phyloP scores from a whole-genome alignment of 371 early-diverging fungal species.

The Haplosporangium sp. region DNA sequence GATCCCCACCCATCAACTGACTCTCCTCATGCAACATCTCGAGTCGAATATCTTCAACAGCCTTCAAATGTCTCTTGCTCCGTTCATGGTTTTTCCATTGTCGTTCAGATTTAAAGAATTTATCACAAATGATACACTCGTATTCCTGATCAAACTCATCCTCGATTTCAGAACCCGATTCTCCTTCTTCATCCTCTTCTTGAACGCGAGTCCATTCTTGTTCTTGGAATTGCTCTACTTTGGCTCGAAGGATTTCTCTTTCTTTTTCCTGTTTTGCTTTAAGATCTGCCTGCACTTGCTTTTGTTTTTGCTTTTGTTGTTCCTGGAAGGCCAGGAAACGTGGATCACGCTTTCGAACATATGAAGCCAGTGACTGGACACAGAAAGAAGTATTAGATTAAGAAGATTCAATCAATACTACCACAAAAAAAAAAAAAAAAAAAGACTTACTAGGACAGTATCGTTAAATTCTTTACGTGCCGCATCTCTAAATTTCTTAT shows the following conservation, averaged over 20 bases:
- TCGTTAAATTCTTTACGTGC: slow-evolving; percentile 90
- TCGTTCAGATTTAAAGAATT: slow-evolving; percentile 78
- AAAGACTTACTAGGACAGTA: slow-evolving; percentile 71
- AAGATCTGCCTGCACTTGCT: slow-evolving; percentile 65
- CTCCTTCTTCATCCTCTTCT: slow-evolving; percentile 55
- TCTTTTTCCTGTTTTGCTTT: slow-evolving; percentile 65
- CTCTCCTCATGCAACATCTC: slow-evolving; percentile 69
- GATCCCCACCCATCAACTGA: slow-evolving; percentile 17
- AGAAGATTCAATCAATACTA: neutral
- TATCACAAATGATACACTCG: slow-evolving; percentile 88
- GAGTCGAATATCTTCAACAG: slow-evolving; percentile 69
- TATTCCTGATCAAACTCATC: slow-evolving; percentile 63
- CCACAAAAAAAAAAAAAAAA: neutral
- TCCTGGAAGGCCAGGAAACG: slow-evolving; percentile 70
- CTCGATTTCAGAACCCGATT: slow-evolving; percentile 36
- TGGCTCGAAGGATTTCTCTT: slow-evolving; percentile 63
- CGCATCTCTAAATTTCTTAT: slow-evolving; percentile 85
- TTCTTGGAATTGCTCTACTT: slow-evolving; percentile 64
- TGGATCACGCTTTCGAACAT: slow-evolving; percentile 84
- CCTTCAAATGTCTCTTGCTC: slow-evolving; percentile 81
- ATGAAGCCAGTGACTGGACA: slow-evolving; percentile 59
- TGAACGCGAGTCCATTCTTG: slow-evolving; percentile 72
- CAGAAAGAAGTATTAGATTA: slow-evolving; percentile 3
- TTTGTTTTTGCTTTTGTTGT: slow-evolving; percentile 60
- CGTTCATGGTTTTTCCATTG: slow-evolving; percentile 83